phyloP scores from a whole-genome alignment of 108 stramenopile species.

The Seminavis robusta region DNA sequence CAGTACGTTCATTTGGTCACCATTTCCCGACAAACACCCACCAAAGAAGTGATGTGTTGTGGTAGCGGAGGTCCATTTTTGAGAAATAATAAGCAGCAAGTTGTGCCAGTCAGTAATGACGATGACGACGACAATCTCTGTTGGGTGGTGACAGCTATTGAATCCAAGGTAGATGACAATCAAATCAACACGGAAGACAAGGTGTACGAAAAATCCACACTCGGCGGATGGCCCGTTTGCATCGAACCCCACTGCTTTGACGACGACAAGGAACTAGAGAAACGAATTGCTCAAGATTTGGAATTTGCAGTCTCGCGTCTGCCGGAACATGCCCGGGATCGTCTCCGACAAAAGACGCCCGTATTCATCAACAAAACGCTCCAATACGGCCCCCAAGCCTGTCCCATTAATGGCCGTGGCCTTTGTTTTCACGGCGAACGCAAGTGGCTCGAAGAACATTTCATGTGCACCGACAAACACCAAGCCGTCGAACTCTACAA shows the following conservation, averaged over 20 bases:
- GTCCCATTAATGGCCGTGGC: constrained; percentile 45
- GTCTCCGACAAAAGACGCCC: constrained; percentile 45
- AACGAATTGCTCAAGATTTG: constrained; percentile 51
- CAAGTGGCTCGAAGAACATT: constrained; percentile 58
- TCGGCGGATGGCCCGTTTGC: constrained; percentile 64
- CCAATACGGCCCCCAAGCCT: constrained; percentile 59
- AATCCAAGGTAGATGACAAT: constrained; percentile 38
- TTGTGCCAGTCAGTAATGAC: constrained; percentile 2
- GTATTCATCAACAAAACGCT: constrained; percentile 68
- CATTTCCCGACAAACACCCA: constrained; percentile 11
- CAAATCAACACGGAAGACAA: constrained; percentile 58
- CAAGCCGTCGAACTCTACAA: constrained; percentile 74
- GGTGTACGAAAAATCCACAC: constrained; percentile 41
- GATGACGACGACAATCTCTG: constrained; percentile 4
- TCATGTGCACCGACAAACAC: constrained; percentile 46
- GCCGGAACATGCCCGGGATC: constrained; percentile 42
- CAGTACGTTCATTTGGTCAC: constrained; percentile 23
- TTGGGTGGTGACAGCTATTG: constrained; percentile 21
- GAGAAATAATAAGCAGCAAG: no score
- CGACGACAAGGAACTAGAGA: constrained; percentile 17
- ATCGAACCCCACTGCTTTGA: constrained; percentile 31
- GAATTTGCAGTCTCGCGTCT: constrained; percentile 32
- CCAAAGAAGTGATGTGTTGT: no score
- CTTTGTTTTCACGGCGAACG: constrained; percentile 72
- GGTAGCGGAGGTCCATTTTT: no score